Percentiles rank a stretch among this genome's conserved stretches.
Conservation (phyloP, 768 basidiomycete species). For the Lyophyllum decastes region DNA sequence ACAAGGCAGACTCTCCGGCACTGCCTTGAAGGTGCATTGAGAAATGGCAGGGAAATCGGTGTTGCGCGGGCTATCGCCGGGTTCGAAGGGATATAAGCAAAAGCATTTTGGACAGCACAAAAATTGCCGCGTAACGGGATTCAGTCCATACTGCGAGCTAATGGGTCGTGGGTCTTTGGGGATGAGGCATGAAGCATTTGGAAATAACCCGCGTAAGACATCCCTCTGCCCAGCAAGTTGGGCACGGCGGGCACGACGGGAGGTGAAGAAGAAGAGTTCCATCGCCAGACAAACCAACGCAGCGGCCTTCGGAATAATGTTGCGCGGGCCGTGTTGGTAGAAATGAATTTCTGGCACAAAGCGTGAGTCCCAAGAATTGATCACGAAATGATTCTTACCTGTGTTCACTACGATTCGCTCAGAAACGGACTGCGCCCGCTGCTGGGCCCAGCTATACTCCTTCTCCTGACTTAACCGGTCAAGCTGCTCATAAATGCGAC, state of each 20-base stretch:
- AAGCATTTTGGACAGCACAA: no score
- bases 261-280: slow-evolving; percentile 16
- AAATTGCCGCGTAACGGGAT: no score
- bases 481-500: neutral
- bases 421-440: neutral
- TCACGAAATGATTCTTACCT: neutral
- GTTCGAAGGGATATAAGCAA: no score
- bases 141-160: no score
- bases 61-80: no score
- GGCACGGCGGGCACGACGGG: slow-evolving; percentile 16
- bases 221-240: slow-evolving; percentile 20
- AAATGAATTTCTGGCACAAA: neutral
- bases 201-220: slow-evolving; percentile 2
- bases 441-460: neutral
- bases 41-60: neutral
- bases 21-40: slow-evolving; percentile 10
- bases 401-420: neutral
- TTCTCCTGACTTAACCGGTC: neutral
- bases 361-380: neutral
- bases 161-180: no score
- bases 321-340: neutral
- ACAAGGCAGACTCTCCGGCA: slow-evolving; percentile 13
- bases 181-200: neutral
- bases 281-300: neutral
- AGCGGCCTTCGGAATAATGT: neutral